Evolutionary conservation across 768 basidiomycete genomes (phyloP).

Genomic region (Lyophyllum semitale): DNA sequence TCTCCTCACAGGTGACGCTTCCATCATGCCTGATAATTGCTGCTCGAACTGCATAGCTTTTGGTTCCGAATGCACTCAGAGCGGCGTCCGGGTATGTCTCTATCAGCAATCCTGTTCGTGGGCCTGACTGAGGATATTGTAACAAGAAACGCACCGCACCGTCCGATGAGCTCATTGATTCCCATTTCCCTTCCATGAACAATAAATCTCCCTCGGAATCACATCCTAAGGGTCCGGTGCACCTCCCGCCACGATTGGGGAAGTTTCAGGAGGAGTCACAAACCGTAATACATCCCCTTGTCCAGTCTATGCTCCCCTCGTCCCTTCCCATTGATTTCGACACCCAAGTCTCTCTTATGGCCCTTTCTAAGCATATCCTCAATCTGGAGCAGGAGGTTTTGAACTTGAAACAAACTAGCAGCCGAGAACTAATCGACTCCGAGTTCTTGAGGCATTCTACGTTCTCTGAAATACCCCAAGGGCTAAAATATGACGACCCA

Average conservation of each 20-base stretch:
- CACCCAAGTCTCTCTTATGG: constrained; percentile 9
- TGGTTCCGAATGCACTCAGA: constrained; percentile 53
- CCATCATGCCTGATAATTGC: constrained; percentile 51
- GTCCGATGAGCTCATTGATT: not conserved
- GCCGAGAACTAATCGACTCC: not conserved
- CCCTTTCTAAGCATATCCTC: constrained; percentile 15
- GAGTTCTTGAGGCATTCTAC: not conserved
- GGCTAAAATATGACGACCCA: not conserved
- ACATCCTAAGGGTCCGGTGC: not conserved
- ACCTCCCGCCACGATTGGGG: not conserved
- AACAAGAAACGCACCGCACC: constrained; percentile 26
- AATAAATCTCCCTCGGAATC: not conserved
- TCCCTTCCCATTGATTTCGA: constrained; percentile 4
- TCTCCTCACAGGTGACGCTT: constrained; percentile 53
- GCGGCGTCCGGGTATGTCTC: constrained; percentile 49
- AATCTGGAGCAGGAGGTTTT: constrained; percentile 18
- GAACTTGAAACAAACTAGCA: constrained; percentile 3
- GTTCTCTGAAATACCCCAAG: not conserved
- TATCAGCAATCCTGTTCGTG: too few relatives aligned
- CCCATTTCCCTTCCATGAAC: not conserved
- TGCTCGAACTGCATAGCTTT: constrained; percentile 60
- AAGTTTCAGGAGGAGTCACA: not conserved
- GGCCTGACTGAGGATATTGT: not conserved
- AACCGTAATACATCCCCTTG: constrained; percentile 8
- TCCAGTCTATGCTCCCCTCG: constrained; percentile 14